Evolutionary conservation across 176 grass and related monocot genomes (phyloP), one percentile per base, ranked within the genome.

Genomic region (Areca catechu): DNA sequence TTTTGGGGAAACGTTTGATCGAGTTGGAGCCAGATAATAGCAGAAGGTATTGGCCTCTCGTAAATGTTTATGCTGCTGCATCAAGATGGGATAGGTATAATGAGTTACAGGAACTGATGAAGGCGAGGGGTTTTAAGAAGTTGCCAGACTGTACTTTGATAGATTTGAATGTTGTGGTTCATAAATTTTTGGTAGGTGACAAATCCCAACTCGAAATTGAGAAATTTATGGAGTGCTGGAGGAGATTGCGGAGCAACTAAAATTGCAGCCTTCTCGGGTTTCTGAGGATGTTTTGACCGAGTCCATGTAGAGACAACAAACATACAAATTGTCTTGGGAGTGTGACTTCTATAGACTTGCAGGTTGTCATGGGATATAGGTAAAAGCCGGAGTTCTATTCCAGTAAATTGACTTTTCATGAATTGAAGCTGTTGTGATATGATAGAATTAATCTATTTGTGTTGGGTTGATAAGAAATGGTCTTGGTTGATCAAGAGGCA

Each of bases 31-130:
- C 77, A 34, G 34, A 70, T 55, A 80, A 80, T 64, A 74, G 71
- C 25, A 80, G 20, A 50, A 74, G 70, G 61, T 80, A 80, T 50
- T 5, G 64, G 16, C 77, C 71, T 43, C 61, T 80, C 21, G 20
- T 69, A 6, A 80, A 80, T 74, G 48, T 80, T 61, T 80, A 80
- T 57, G 71, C 71, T 12, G 77, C 70, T 24, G 61, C 77, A 37
- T 69, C 69, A 16, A 74, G 57, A 74, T 74, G 71, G 77, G 77
- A 80, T 48, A 80, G 70, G 51, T 80, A 80, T 64, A 63, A 54
- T 25, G 71, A 66, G 48, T 30, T 81, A 53, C 49, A 65, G 43
- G 73, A 64, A 24, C 22, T 53, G 49, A 75, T 81, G 72, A 79
- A 76, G 62, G 27, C 61, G 58, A 80, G 71, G 55, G 49, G 70